Percentiles rank a stretch among this genome's conserved stretches.
Conservation (phyloP, 1,284 basidiomycete genomes). For the Tilletia setariae region DNA sequence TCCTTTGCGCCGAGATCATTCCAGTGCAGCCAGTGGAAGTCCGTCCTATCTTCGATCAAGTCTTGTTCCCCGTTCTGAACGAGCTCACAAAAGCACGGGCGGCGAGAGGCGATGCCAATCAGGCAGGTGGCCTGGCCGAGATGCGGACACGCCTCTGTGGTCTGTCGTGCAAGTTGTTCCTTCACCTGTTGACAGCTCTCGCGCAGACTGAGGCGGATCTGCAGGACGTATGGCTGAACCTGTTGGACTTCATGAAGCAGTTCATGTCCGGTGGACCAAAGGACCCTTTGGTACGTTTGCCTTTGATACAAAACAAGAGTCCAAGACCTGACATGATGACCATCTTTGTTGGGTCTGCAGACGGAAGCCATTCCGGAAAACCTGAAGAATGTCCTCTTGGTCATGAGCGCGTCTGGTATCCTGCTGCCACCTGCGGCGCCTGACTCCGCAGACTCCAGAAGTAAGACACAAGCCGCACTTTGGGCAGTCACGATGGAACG, state of each 20-base stretch:
- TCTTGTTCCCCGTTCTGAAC: slow-evolving; percentile 88
- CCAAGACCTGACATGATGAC: background rate
- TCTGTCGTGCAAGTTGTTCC: slow-evolving; percentile 87
- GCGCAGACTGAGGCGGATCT: slow-evolving; percentile 64
- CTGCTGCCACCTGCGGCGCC: slow-evolving; percentile 68
- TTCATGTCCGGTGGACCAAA: slow-evolving; percentile 79
- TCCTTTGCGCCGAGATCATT: slow-evolving; percentile 74
- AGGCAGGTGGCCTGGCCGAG: slow-evolving; percentile 73
- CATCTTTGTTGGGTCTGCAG: slow-evolving; percentile 56
- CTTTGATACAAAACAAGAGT: slow-evolving; percentile 6
- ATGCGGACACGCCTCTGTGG: slow-evolving; percentile 81
- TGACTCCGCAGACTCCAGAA: slow-evolving; percentile 58
- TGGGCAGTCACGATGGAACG: slow-evolving; percentile 35
- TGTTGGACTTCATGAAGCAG: slow-evolving; percentile 84
- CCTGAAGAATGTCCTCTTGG: slow-evolving; percentile 91
- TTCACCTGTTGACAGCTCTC: slow-evolving; percentile 82
- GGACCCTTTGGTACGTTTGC: slow-evolving; percentile 72
- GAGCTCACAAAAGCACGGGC: slow-evolving; percentile 83
- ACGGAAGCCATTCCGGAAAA: slow-evolving; percentile 93
- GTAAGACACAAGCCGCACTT: slow-evolving; percentile 26
- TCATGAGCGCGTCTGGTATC: slow-evolving; percentile 84
- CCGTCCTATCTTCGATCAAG: slow-evolving; percentile 79
- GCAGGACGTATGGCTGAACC: slow-evolving; percentile 77
- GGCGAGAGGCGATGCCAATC: slow-evolving; percentile 68
- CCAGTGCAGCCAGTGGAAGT: slow-evolving; percentile 60